phyloP scores from a whole-genome alignment of 169 alveolate genomes.

The Cryptosporidium ubiquitum region DNA sequence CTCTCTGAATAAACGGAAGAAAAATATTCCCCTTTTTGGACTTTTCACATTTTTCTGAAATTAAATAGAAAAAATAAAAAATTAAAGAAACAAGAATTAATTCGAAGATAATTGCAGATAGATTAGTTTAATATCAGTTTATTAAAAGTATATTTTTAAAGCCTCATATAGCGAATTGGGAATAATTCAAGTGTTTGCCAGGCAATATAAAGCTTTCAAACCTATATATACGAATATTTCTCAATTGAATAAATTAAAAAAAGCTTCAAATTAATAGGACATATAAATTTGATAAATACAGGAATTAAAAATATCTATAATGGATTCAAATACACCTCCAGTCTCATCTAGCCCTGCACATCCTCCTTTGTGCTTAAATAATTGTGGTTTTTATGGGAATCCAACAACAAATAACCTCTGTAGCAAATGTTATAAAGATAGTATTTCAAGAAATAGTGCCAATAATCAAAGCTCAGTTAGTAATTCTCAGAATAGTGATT shows the following conservation, averaged over 20 bases:
- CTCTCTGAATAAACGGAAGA: slow-evolving; percentile 68
- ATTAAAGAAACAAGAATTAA: neutral
- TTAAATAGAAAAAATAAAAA: neutral
- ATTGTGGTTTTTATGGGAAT: slow-evolving; percentile 92
- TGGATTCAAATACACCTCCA: slow-evolving; percentile 71
- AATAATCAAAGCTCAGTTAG: neutral
- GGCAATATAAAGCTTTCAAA: neutral
- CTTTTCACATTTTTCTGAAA: slow-evolving; percentile 21
- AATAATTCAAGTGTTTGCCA: neutral
- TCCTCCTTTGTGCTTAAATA: slow-evolving; percentile 86
- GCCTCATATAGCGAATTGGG: neutral
- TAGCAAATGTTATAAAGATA: slow-evolving; percentile 90
- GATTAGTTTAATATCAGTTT: neutral
- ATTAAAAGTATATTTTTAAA: neutral
- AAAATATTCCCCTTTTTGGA: slow-evolving; percentile 72
- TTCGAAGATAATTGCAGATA: neutral
- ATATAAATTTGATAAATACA: neutral
- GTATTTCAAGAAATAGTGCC: slow-evolving; percentile 34
- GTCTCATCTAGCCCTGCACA: slow-evolving; percentile 70
- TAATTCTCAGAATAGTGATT: neutral
- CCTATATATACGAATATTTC: neutral
- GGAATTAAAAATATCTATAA: neutral
- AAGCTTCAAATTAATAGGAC: neutral
- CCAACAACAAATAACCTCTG: slow-evolving; percentile 91
- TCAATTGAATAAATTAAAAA: neutral